phyloP scores from a whole-genome alignment of 1,284 basidiomycete species.

The Boletellus deceptivus region DNA sequence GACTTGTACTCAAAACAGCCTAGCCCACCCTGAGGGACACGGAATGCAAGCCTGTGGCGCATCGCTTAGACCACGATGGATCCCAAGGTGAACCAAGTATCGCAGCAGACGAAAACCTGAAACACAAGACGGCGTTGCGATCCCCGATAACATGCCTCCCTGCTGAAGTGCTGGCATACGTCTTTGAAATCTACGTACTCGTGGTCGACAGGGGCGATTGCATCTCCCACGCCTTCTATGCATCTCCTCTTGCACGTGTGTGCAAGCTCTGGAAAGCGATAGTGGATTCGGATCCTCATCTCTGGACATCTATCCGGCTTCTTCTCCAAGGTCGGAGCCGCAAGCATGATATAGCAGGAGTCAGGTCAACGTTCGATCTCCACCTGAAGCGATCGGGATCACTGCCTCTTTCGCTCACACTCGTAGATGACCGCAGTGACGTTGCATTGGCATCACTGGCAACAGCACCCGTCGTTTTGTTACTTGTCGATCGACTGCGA shows the following conservation, averaged over 20 bases:
- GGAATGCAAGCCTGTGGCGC: neutral
- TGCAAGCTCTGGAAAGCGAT: constrained; percentile 17
- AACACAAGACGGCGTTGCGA: neutral
- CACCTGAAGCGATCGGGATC: constrained; percentile 13
- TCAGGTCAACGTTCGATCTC: constrained; percentile 1
- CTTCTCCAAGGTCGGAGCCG: constrained; percentile 2
- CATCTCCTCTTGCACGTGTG: constrained; percentile 9
- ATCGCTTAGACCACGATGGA: neutral
- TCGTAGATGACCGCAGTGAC: constrained; percentile 13
- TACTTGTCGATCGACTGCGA: constrained; percentile 12
- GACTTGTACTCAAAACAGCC: too few relatives aligned
- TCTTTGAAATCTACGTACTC: constrained; percentile 14
- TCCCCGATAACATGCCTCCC: constrained; percentile 10
- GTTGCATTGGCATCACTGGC: neutral
- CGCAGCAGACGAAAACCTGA: neutral
- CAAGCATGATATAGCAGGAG: neutral
- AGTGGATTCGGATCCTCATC: constrained; percentile 8
- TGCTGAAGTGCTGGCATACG: constrained; percentile 9
- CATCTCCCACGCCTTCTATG: too few relatives aligned
- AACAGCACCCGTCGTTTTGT: neutral
- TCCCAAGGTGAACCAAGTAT: neutral
- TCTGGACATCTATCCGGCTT: constrained; percentile 19
- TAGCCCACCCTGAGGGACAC: too few relatives aligned
- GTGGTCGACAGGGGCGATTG: neutral
- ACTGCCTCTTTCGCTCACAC: constrained; percentile 17